Evolutionary conservation across 2,329 filamentous ascomycete species (phyloP).

Genomic region (Sporothrix sp.): DNA sequence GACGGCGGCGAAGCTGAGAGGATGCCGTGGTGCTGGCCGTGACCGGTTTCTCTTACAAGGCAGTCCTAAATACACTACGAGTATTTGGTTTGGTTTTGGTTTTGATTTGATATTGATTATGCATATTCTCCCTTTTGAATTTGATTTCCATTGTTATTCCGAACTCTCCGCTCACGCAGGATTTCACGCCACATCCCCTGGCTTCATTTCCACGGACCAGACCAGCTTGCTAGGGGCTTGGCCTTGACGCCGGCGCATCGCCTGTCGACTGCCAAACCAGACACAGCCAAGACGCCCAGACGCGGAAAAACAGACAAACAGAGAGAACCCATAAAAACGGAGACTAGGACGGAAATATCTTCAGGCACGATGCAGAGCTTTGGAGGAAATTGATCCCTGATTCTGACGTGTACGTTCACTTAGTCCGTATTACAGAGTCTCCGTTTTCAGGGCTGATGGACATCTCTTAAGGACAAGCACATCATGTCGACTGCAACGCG

Average conservation of each 20-base stretch:
- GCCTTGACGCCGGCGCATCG: not conserved
- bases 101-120: not conserved
- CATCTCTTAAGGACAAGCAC: too few species aligned
- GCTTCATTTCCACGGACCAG: not conserved
- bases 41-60: too few species aligned
- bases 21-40: too few species aligned
- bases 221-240: not conserved
- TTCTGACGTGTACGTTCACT: not conserved
- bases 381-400: too few species aligned
- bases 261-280: not conserved
- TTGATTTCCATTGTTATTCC: not conserved
- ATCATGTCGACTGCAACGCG: too few species aligned
- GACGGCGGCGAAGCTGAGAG: too few species aligned
- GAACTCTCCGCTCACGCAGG: not conserved
- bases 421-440: not conserved
- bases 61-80: too few species aligned
- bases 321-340: not conserved
- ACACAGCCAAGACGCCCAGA: not conserved
- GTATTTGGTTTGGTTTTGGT: not conserved
- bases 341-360: too few species aligned
- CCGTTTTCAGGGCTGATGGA: not conserved
- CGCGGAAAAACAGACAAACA: not conserved
- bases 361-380: too few species aligned
- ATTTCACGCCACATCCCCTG: slow-evolving; percentile 5
- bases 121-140: not conserved